Conservation (phyloP, 306 rosid species). For the Canavalia gladiata region DNA sequence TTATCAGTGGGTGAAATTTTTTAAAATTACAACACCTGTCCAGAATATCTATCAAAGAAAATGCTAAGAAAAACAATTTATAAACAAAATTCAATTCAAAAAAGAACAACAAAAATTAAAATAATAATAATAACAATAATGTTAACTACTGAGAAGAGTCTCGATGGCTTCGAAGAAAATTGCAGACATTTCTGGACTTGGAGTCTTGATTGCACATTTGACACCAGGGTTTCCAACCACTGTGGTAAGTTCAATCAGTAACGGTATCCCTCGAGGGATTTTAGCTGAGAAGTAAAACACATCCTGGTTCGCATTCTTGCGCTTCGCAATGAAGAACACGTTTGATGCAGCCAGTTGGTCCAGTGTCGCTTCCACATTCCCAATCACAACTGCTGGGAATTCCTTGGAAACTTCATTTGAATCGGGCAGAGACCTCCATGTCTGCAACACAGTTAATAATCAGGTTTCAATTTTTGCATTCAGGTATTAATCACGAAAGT, state of each 20-base stretch:
- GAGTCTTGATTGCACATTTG: slow-evolving; percentile 95
- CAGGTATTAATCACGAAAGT: slow-evolving; percentile 24
- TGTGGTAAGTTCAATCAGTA: slow-evolving; percentile 84
- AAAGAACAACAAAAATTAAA: background rate
- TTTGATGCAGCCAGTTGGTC: slow-evolving; percentile 79
- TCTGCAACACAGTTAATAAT: slow-evolving; percentile 60
- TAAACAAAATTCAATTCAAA: slow-evolving; percentile 49
- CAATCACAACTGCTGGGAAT: slow-evolving; percentile 70
- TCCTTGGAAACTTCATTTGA: slow-evolving; percentile 91
- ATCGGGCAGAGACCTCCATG: slow-evolving; percentile 99
- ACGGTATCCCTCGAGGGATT: slow-evolving; percentile 81
- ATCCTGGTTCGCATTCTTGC: slow-evolving; percentile 91
- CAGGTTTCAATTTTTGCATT: slow-evolving; percentile 32
- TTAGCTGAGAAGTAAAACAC: slow-evolving; percentile 95
- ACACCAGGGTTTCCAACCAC: slow-evolving; percentile 76
- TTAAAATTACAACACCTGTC: slow-evolving; percentile 41
- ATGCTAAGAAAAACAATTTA: slow-evolving; percentile 48
- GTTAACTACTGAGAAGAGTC: slow-evolving; percentile 72
- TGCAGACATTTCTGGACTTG: slow-evolving; percentile 82
- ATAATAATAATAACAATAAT: slow-evolving; percentile 22
- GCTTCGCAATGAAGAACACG: slow-evolving; percentile 92
- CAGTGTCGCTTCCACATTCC: slow-evolving; percentile 65
- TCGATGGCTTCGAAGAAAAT: slow-evolving; percentile 87
- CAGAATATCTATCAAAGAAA: slow-evolving; percentile 49
- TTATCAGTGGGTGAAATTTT: slow-evolving; percentile 25